A percentile compares a stretch with the other conserved stretches of the same genome.
Evolutionary conservation across 139 green algal genomes (phyloP).

Genomic region (Limnomonas spitsbergensis): DNA sequence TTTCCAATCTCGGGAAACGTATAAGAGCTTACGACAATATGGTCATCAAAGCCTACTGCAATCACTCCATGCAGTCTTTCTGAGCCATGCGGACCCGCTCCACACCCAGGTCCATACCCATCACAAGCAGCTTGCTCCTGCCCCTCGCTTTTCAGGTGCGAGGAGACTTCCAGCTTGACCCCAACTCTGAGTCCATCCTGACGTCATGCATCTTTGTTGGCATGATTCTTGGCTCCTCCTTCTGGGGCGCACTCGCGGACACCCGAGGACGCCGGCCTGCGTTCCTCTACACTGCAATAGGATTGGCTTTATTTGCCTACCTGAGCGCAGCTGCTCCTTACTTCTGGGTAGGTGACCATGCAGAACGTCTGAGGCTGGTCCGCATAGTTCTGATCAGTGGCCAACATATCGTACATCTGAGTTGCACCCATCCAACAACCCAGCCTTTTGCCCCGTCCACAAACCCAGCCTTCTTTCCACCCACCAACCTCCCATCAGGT

Average conservation of each 20-base stretch:
- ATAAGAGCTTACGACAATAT: too few species aligned
- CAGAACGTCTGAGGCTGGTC: too few species aligned
- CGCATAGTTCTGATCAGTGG: too few species aligned
- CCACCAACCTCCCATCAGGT: not conserved
- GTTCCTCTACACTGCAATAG: conserved; percentile 1
- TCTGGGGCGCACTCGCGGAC: not conserved
- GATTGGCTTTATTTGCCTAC: not conserved
- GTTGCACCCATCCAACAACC: too few species aligned
- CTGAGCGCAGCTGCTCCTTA: not conserved
- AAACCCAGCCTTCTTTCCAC: not conserved
- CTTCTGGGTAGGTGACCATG: not conserved
- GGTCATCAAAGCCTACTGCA: too few species aligned
- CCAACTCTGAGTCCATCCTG: not conserved
- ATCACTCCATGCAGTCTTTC: too few species aligned
- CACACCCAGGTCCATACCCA: too few species aligned
- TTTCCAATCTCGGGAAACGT: too few species aligned
- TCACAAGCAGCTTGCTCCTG: not conserved
- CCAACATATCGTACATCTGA: too few species aligned
- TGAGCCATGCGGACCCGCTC: too few species aligned
- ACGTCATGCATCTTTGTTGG: conserved; percentile 9
- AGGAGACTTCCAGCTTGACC: not conserved
- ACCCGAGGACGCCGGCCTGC: not conserved
- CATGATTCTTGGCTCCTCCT: conserved; percentile 1
- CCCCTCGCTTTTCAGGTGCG: not conserved
- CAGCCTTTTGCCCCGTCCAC: too few species aligned